Percentiles rank a stretch among this genome's conserved stretches.
Conservation (phyloP, 2,329 filamentous ascomycete genomes). For the Hypoxylon sp. region DNA sequence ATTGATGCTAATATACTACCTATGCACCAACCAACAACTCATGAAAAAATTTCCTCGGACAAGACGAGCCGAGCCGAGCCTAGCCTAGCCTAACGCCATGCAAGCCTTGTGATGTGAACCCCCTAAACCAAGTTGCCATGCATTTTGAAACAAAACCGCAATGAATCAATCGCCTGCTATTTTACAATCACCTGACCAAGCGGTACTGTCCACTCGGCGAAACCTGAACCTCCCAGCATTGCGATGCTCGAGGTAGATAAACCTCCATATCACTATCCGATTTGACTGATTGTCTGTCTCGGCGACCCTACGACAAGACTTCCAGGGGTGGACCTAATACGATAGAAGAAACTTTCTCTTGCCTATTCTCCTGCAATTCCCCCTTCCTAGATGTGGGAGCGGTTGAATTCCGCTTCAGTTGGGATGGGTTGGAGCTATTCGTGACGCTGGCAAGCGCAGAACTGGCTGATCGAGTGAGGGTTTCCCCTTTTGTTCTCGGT, state of each 20-base stretch:
- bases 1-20: constrained; percentile 37
- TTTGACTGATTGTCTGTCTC: constrained; percentile 28
- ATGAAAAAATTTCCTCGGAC: constrained; percentile 26
- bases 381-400: not conserved
- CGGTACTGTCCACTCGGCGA: constrained; percentile 17
- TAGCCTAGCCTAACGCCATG: constrained; percentile 38
- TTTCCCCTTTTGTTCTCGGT: constrained; percentile 14
- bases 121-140: constrained; percentile 38
- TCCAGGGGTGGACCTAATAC: constrained; percentile 25
- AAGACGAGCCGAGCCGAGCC: constrained; percentile 20
- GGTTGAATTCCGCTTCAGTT: constrained; percentile 10
- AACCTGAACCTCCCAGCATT: constrained; percentile 24
- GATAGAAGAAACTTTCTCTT: constrained; percentile 11
- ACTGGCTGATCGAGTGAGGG: constrained; percentile 33
- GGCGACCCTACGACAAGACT: constrained; percentile 39
- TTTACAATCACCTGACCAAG: constrained; percentile 36
- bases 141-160: constrained; percentile 38
- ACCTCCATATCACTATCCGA: constrained; percentile 36
- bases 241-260: constrained; percentile 19
- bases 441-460: constrained; percentile 42
- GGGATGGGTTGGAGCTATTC: constrained; percentile 21
- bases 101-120: constrained; percentile 34
- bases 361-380: constrained; percentile 7
- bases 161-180: constrained; percentile 25
- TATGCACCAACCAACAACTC: constrained; percentile 18